Percentiles rank a stretch among this genome's conserved stretches.
phyloP scores from a whole-genome alignment of 768 basidiomycete genomes.

The Macrolepiota dolichaula region DNA sequence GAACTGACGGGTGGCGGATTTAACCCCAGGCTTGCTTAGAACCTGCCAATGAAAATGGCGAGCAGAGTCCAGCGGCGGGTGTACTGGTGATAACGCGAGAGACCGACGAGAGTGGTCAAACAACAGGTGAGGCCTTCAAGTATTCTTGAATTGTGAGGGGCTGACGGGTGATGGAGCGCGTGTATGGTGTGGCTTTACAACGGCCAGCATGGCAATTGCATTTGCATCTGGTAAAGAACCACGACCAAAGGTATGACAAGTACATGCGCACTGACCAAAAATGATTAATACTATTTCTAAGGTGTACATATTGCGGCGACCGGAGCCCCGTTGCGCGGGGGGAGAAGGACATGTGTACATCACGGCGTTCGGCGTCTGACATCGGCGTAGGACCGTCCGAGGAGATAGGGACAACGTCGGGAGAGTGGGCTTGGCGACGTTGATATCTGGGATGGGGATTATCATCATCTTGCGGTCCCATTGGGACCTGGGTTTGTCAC shows the following conservation, averaged over 20 bases:
- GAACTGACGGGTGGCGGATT: neutral
- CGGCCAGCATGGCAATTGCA: constrained; percentile 77
- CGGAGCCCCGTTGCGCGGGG: constrained; percentile 17
- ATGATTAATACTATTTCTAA: constrained; percentile 15
- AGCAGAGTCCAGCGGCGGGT: constrained; percentile 53
- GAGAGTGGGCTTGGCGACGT: neutral
- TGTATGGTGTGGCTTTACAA: constrained; percentile 83
- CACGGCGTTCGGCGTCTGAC: constrained; percentile 37
- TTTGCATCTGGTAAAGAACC: constrained; percentile 54
- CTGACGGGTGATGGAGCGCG: constrained; percentile 41
- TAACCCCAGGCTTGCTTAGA: constrained; percentile 22
- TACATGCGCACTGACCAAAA: neutral
- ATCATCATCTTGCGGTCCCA: constrained; percentile 9
- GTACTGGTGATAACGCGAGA: constrained; percentile 56
- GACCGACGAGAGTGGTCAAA: constrained; percentile 25
- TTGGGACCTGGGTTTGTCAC: constrained; percentile 9
- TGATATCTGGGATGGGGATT: neutral
- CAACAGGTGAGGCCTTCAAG: constrained; percentile 14
- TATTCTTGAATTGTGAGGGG: neutral
- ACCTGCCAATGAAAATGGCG: constrained; percentile 33
- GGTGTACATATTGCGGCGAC: constrained; percentile 41
- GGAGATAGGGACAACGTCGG: constrained; percentile 12
- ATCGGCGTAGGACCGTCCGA: constrained; percentile 2
- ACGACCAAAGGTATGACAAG: constrained; percentile 53
- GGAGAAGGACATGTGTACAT: constrained; percentile 49